Base-by-base conservation (phyloP, 2,329 filamentous ascomycete genomes). In the Juglanconis sp. region DNA sequence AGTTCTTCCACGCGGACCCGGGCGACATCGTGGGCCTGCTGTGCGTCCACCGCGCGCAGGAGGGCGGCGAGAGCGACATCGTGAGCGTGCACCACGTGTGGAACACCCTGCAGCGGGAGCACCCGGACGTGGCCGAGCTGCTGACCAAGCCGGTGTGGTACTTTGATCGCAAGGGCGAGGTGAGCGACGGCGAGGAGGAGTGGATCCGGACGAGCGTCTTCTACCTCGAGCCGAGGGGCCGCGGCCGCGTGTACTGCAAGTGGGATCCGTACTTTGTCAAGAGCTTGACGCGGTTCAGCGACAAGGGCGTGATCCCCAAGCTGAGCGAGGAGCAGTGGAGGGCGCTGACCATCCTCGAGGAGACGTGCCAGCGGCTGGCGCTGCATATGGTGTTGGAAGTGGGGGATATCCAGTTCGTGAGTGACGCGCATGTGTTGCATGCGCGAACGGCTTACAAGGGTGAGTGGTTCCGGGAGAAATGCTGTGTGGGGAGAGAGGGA, bases 221-320 rank as follows among this genome's bases (percentile, higher is more conserved):
- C 67, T 96, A 92, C 72, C 77, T 92, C 4, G 91, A 96, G 77
- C 85, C 83, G 5, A 84, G 81, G 6, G 81, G 83, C 6, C 80
- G 87, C 67, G 82, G 82, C 38, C 79, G 90, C 13, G 83, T 94
- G 10, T 93, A 91, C 76, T 87, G 85, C 73, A 96, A 96, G 80
- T 96, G 89, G 86, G 92, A 96, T 70, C 92, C 92, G 1, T 96
- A 96, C 81, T 96, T 89, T 72, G 86, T 96, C 62, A 86, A 86
- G 64, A 92, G 88, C 8, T 79, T 96, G 7, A 81, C 77, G 24
- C 85, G 91, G 34, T 95, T 94, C 77, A 90, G 86, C 0, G 85
- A 91, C 69, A 74, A 76, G 17, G 91, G 62, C 38, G 42, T 62
- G 24, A 62, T 96, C 63, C 92, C 92, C 5, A 77, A 88, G 0